Conservation (phyloP, 148 eudicot genomes). For the Rhododendron ovatum region DNA sequence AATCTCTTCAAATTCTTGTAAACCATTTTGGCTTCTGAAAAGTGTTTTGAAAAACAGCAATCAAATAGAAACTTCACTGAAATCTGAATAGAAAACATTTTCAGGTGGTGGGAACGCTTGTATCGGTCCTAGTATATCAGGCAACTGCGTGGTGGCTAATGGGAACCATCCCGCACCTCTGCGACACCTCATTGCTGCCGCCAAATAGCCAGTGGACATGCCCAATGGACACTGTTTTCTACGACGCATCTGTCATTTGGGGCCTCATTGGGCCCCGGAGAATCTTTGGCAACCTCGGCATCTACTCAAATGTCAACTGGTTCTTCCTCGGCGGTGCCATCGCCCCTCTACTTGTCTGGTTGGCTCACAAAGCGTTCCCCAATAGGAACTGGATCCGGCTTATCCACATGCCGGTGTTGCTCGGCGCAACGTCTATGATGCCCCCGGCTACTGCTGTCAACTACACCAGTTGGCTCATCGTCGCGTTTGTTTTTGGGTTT, state of each 20-base stretch:
- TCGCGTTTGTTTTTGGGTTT: conserved; percentile 59
- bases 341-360: conserved; percentile 46
- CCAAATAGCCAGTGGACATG: conserved; percentile 66
- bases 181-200: conserved; percentile 49
- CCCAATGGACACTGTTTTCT: conserved; percentile 54
- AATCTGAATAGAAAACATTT: not conserved
- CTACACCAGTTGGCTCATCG: conserved; percentile 67
- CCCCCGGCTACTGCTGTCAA: conserved; percentile 82
- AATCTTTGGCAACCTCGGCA: conserved; percentile 65
- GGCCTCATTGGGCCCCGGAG: conserved; percentile 68
- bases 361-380: conserved; percentile 46
- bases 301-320: conserved; percentile 45
- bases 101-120: conserved; percentile 51
- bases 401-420: conserved; percentile 58
- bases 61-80: not conserved
- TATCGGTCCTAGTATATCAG: conserved; percentile 59
- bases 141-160: conserved; percentile 78
- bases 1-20: not conserved
- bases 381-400: conserved; percentile 34
- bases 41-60: too few relatives aligned
- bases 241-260: conserved; percentile 73
- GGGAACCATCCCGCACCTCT: conserved; percentile 51
- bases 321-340: conserved; percentile 54
- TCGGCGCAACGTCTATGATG: conserved; percentile 61
- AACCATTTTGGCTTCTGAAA: too few relatives aligned